A percentile compares a stretch with the other conserved stretches of the same genome.
Evolutionary conservation across 83 land plant genomes (phyloP).

Genomic region (Larix sibirica): DNA sequence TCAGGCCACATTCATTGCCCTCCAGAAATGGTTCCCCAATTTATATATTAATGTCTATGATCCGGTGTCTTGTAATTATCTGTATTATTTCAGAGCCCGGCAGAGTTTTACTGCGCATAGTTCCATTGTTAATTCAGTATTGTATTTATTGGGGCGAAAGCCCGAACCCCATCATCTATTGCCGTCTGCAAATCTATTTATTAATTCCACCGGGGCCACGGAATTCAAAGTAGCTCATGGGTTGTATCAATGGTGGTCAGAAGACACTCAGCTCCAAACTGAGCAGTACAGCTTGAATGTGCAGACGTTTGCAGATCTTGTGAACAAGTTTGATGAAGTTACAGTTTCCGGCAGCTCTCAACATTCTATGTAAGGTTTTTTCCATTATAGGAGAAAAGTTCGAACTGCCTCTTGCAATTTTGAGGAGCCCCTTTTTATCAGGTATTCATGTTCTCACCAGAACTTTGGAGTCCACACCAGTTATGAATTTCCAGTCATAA

Average conservation of each 20-base stretch:
- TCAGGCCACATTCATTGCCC: slow-evolving; percentile 2
- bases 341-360: background rate
- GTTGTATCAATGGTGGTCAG: slow-evolving; percentile 17
- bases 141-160: background rate
- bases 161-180: slow-evolving; percentile 5
- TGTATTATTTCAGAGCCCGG: slow-evolving; percentile 5
- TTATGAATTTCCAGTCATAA: too few relatives aligned
- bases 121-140: slow-evolving; percentile 5
- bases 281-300: background rate
- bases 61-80: slow-evolving; percentile 8
- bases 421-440: too few relatives aligned
- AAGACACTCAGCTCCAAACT: background rate
- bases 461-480: too few relatives aligned
- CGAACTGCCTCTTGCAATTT: too few relatives aligned
- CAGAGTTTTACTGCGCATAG: background rate
- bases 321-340: background rate
- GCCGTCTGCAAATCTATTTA: background rate
- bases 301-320: slow-evolving; percentile 2
- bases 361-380: background rate
- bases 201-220: background rate
- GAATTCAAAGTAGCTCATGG: slow-evolving; percentile 1
- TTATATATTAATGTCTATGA: slow-evolving; percentile 9
- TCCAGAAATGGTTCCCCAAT: slow-evolving; percentile 17
- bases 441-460: too few relatives aligned
- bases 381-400: background rate